Base-by-base conservation (phyloP, 495 filamentous ascomycete genomes). In the Daldinia grandis region DNA sequence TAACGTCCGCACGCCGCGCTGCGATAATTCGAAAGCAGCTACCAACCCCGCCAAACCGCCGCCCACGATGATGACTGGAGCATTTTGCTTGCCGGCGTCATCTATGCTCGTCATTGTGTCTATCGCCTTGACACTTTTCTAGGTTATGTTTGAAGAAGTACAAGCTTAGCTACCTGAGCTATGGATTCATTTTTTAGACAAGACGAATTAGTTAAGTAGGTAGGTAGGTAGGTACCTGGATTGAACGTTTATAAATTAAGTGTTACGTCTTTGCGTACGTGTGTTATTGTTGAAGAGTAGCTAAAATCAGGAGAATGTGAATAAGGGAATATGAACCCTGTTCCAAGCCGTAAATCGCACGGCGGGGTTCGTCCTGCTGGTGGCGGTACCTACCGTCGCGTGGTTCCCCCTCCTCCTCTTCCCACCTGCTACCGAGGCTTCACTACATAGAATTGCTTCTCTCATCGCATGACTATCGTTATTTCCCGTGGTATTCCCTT, bases 1-100 rank as follows among this genome's bases (percentile, higher is more conserved):
- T 30, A 86, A 19, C 3, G 70, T 63, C 4, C 75, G 78, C 15
- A 86, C 75, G 53, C 75, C 70, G 25, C 69, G 80, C 57, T 74
- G 69, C 17, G 83, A 74, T n/a, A 86, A 80, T 68, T 86, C 84
- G 57, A 77, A 81, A 61, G 84, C 83, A 9, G 84, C 82, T 37
- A 86, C 84, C 7, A 86, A 81, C 6, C 83, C 84, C 61, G 84
- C 82, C 10, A 86, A 80, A 62, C 84, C 84, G 40, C 76, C 80
- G 61, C 84, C 84, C 56, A 86, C 72, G 57, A 86, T 83, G 61
- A 86, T 81, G 55, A 85, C 82, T 49, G 82, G 81, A 57, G 79
- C 55, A 57, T 66, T 64, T 21, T 69, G 64, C 28, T 67, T 47
- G 10, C 40, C 24, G 8, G 47, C n/a, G 19, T 21, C 64, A 24